Conservation (phyloP, 2,329 filamentous ascomycete genomes). For the Anisogramma anomala region DNA sequence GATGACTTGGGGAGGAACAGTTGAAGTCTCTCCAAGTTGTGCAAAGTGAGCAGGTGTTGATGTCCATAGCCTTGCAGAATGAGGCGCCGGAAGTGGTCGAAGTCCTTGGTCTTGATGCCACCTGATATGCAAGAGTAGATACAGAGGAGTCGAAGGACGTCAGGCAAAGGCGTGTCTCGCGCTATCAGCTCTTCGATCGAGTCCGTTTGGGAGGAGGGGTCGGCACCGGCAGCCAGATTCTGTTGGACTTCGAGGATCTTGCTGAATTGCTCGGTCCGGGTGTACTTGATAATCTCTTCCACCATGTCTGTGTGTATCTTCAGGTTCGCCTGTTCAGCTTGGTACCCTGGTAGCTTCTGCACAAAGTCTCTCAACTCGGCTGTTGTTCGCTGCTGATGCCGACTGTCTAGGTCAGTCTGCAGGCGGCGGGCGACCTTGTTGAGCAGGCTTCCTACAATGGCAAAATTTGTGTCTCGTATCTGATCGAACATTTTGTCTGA, state of each 20-base stretch:
- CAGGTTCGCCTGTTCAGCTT: slow-evolving; percentile 86
- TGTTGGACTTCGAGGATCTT: slow-evolving; percentile 88
- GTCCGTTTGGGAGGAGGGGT: slow-evolving; percentile 80
- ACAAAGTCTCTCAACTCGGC: slow-evolving; percentile 91
- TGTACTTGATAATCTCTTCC: slow-evolving; percentile 91
- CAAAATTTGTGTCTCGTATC: slow-evolving; percentile 86
- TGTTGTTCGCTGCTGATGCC: slow-evolving; percentile 80
- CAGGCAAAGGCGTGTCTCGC: slow-evolving; percentile 67
- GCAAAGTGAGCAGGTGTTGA: slow-evolving; percentile 83
- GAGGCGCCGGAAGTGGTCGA: slow-evolving; percentile 78
- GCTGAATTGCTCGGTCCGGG: slow-evolving; percentile 78
- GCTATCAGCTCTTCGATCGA: slow-evolving; percentile 91
- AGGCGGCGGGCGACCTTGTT: slow-evolving; percentile 85
- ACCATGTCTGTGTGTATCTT: slow-evolving; percentile 84
- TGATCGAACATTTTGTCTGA: slow-evolving; percentile 82
- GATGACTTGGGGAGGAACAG: slow-evolving; percentile 69
- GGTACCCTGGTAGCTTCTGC: slow-evolving; percentile 81
- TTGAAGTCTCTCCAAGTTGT: slow-evolving; percentile 79
- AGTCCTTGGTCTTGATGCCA: slow-evolving; percentile 76
- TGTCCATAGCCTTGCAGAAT: slow-evolving; percentile 90
- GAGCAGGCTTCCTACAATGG: slow-evolving; percentile 76
- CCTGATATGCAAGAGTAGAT: slow-evolving; percentile 85
- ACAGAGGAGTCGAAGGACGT: slow-evolving; percentile 74
- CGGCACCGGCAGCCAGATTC: slow-evolving; percentile 80
- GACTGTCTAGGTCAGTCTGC: slow-evolving; percentile 74